Conservation (phyloP, 441 rosid genomes). For the Breynia disticha region DNA sequence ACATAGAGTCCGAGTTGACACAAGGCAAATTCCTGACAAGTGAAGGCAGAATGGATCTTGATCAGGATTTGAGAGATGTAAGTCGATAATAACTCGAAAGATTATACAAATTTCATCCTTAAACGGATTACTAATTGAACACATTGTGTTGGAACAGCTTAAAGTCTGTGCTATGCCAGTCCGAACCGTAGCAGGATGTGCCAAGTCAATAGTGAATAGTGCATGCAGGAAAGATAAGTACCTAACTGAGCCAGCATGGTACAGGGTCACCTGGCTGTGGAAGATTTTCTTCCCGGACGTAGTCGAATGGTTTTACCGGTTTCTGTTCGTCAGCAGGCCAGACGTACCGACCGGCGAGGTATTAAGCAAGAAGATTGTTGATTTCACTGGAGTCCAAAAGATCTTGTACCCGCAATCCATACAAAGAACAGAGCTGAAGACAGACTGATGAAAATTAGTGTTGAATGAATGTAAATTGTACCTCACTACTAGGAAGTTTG, state of each 20-base stretch:
- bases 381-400: slow-evolving; percentile 8
- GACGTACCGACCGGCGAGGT: background rate
- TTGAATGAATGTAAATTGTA: too few species aligned
- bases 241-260: slow-evolving; percentile 41
- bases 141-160: background rate
- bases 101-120: background rate
- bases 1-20: slow-evolving; percentile 50
- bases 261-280: slow-evolving; percentile 17
- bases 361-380: slow-evolving; percentile 9
- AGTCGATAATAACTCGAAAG: slow-evolving; percentile 4
- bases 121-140: too few species aligned
- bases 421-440: slow-evolving; percentile 4
- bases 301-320: slow-evolving; percentile 15
- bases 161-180: slow-evolving; percentile 13
- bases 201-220: slow-evolving; percentile 34
- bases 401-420: slow-evolving; percentile 13
- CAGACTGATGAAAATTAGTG: background rate
- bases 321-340: background rate
- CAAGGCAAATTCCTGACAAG: slow-evolving; percentile 37
- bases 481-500: too few species aligned
- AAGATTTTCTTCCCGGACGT: slow-evolving; percentile 28
- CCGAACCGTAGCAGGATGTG: slow-evolving; percentile 27
- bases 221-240: slow-evolving; percentile 47
- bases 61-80: slow-evolving; percentile 52
- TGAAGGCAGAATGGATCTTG: slow-evolving; percentile 35